A percentile compares a stretch with the other conserved stretches of the same genome.
Conservation (phyloP, 345 rosid species). For the Citrus mangshanensis region DNA sequence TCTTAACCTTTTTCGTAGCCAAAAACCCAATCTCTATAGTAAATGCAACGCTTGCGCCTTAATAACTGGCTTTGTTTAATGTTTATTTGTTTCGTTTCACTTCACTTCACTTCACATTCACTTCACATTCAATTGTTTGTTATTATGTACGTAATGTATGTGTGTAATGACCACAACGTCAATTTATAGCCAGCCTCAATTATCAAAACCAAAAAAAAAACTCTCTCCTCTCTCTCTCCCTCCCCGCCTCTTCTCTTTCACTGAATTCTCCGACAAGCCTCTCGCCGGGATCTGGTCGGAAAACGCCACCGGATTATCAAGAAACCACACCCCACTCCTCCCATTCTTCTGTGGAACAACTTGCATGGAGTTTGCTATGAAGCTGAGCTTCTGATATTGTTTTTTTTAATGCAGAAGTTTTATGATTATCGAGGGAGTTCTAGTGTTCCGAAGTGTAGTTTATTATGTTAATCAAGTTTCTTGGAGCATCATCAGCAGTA, state of each 20-base stretch:
- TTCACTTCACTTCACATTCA: neutral
- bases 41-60: conserved; percentile 32
- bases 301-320: conserved; percentile 13
- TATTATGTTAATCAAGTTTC: conserved; percentile 16
- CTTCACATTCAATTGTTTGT: neutral
- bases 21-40: neutral
- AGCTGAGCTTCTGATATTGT: neutral
- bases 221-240: neutral
- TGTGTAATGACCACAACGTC: neutral
- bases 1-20: neutral
- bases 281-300: conserved; percentile 38
- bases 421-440: conserved; percentile 21
- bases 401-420: neutral
- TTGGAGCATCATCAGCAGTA: conserved; percentile 6
- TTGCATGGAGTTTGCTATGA: conserved; percentile 6
- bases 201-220: neutral
- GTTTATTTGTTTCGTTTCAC: neutral
- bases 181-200: too few species aligned
- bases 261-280: conserved; percentile 22
- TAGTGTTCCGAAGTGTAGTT: conserved; percentile 25
- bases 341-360: neutral
- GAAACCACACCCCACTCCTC: neutral
- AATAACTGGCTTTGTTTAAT: conserved; percentile 22
- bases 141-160: neutral
- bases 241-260: neutral